Conservation (phyloP, 306 rosid species). For the Boehmeria nivea region DNA sequence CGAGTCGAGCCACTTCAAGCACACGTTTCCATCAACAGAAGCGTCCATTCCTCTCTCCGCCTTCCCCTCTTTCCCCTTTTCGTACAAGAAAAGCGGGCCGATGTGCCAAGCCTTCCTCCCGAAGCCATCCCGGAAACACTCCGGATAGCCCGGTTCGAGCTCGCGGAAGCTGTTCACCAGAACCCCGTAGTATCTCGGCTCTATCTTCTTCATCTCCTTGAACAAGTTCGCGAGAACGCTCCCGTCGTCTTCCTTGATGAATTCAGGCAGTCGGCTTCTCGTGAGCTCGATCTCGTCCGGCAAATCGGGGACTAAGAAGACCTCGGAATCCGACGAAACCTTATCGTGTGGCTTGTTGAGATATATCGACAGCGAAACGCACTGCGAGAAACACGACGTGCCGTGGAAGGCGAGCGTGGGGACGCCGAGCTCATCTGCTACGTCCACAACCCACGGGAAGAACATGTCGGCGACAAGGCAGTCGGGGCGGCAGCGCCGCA, state of each 20-base stretch:
- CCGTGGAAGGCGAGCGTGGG: constrained; percentile 12
- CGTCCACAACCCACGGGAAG: constrained; percentile 20
- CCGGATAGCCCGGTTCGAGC: constrained; percentile 43
- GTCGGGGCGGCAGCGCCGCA: constrained; percentile 15
- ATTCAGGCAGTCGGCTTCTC: constrained; percentile 5
- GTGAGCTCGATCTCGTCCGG: constrained; percentile 20
- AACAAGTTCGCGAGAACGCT: not conserved
- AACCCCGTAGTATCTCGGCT: constrained; percentile 29
- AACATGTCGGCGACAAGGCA: constrained; percentile 17
- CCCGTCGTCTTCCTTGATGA: not conserved
- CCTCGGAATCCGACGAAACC: constrained; percentile 11
- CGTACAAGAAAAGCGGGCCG: constrained; percentile 39
- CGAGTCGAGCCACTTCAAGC: constrained; percentile 22
- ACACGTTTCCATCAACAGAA: constrained; percentile 31
- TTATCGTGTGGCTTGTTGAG: constrained; percentile 1
- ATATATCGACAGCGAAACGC: not conserved
- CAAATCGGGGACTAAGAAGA: constrained; percentile 13
- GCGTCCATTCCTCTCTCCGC: constrained; percentile 42
- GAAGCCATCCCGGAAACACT: constrained; percentile 27
- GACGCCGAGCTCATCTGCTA: constrained; percentile 8
- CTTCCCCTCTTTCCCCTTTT: constrained; percentile 24
- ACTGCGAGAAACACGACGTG: constrained; percentile 15
- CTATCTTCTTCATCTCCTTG: not conserved
- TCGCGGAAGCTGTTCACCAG: constrained; percentile 48
- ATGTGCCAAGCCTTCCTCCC: constrained; percentile 55